phyloP scores from a whole-genome alignment of 2,329 filamentous ascomycete species.

The Fusarium sp. region DNA sequence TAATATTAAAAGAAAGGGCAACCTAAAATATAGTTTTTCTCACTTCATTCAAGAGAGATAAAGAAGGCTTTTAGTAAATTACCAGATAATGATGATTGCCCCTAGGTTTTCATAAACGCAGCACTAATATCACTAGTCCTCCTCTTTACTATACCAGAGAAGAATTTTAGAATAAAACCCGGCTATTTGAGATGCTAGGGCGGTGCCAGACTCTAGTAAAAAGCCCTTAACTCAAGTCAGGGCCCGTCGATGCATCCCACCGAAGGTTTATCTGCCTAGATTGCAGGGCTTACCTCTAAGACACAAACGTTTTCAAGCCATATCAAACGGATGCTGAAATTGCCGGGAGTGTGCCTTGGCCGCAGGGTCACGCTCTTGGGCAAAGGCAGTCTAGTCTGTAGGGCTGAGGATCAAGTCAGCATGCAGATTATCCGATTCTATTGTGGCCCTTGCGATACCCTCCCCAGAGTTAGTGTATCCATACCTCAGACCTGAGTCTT shows the following conservation, averaged over 20 bases:
- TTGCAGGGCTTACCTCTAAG: neutral
- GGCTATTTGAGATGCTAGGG: neutral
- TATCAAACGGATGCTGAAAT: neutral
- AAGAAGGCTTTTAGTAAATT: neutral
- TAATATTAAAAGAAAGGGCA: fast-evolving
- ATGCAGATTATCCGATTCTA: too few relatives aligned
- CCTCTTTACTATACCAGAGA: neutral
- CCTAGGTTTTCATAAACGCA: neutral
- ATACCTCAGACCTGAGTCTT: neutral
- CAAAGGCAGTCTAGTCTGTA: neutral
- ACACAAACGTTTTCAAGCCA: neutral
- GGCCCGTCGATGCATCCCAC: neutral
- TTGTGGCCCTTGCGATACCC: too few relatives aligned
- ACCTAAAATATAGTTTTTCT: neutral
- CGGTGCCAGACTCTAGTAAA: neutral
- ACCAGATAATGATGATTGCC: neutral
- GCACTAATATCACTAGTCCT: neutral
- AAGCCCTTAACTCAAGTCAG: neutral
- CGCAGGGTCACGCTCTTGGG: neutral
- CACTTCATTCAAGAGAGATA: neutral
- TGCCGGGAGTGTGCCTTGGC: neutral
- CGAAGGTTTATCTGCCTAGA: neutral
- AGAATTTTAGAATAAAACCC: fast-evolving
- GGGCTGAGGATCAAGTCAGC: neutral
- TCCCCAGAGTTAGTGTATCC: neutral